Evolutionary conservation across 306 rosid species (phyloP).

Genomic region (Fragaria ananassa): DNA sequence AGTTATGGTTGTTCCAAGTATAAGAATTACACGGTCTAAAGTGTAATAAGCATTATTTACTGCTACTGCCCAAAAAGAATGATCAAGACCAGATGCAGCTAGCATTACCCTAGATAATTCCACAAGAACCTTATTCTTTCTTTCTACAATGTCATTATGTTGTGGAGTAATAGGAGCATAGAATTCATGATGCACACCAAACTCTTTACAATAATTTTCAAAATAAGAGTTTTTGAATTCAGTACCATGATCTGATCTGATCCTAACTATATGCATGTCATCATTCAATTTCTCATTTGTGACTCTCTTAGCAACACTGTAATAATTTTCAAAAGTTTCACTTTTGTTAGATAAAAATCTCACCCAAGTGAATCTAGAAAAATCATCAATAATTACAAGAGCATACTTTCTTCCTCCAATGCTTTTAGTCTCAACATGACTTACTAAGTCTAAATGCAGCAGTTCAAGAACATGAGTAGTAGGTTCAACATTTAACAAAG

Average conservation of each 20-base stretch:
- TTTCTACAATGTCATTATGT: too few relatives aligned
- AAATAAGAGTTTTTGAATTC: not conserved
- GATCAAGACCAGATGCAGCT: too few relatives aligned
- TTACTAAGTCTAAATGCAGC: not conserved
- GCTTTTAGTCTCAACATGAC: not conserved
- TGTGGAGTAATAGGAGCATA: too few relatives aligned
- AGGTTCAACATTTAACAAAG: not conserved
- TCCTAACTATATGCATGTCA: not conserved
- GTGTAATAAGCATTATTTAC: too few relatives aligned
- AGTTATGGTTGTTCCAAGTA: too few relatives aligned
- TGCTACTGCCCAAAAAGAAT: too few relatives aligned
- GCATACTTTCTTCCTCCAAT: not conserved
- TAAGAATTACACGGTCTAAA: too few relatives aligned
- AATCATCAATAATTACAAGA: not conserved
- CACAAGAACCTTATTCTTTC: too few relatives aligned
- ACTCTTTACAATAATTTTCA: not conserved
- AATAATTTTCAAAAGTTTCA: not conserved
- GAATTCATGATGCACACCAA: too few relatives aligned
- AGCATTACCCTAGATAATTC: too few relatives aligned
- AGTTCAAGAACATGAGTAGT: not conserved
- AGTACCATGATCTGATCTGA: not conserved
- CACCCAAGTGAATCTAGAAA: not conserved
- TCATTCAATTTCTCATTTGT: not conserved
- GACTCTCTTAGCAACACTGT: not conserved
- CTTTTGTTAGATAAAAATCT: not conserved